Percentiles rank a stretch among this genome's conserved stretches.
Evolutionary conservation across 306 rosid species (phyloP).

Genomic region (Vigna mungo): DNA sequence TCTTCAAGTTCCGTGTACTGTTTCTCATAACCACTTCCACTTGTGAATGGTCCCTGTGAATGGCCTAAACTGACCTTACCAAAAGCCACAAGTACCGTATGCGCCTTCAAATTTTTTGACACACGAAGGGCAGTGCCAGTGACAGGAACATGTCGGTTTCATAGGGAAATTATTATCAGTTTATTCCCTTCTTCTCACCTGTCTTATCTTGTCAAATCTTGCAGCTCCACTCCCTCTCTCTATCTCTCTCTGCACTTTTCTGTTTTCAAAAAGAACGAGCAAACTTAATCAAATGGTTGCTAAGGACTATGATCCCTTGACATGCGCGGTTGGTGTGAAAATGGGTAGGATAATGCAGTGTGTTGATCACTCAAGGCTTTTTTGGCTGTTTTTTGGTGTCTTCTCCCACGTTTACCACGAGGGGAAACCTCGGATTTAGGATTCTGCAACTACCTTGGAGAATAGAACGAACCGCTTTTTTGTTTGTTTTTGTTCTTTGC

Average conservation of each 20-base stretch:
- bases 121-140: slow-evolving; percentile 6
- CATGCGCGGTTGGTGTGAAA: slow-evolving; percentile 52
- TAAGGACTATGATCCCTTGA: slow-evolving; percentile 51
- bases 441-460: slow-evolving; percentile 5
- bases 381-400: slow-evolving; percentile 70
- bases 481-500: not conserved
- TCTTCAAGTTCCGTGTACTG: slow-evolving; percentile 68
- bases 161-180: slow-evolving; percentile 2
- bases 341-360: slow-evolving; percentile 68
- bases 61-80: slow-evolving; percentile 46
- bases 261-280: slow-evolving; percentile 12
- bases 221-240: slow-evolving; percentile 25
- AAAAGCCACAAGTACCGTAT: not conserved
- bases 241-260: not conserved
- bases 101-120: slow-evolving; percentile 33
- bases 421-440: slow-evolving; percentile 68
- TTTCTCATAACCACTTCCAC: slow-evolving; percentile 13
- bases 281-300: slow-evolving; percentile 53
- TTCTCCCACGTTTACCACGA: slow-evolving; percentile 71
- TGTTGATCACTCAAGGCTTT: slow-evolving; percentile 66
- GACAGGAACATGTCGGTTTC: slow-evolving; percentile 37
- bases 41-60: not conserved
- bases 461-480: not conserved
- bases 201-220: slow-evolving; percentile 45
- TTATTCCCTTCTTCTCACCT: slow-evolving; percentile 15